Percentiles rank a stretch among this genome's conserved stretches.
Conservation (phyloP, 257 asterid genomes). For the Nicotiana paniculata region DNA sequence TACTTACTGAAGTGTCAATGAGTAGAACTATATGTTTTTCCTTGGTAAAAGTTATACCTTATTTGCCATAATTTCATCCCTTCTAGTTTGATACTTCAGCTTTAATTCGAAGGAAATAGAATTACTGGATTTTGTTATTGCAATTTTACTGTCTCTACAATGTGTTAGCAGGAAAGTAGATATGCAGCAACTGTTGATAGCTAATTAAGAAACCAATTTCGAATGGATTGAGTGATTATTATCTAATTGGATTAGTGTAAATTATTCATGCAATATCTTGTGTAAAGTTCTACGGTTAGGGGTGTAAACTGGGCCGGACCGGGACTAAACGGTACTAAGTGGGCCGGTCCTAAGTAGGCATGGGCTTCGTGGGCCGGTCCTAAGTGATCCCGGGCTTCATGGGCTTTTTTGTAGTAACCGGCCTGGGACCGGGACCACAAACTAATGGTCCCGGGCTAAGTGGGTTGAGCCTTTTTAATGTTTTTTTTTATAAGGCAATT, state of each 20-base stretch:
- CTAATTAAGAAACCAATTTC: neutral
- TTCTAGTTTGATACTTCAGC: neutral
- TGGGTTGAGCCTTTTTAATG: no score
- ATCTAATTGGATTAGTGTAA: neutral
- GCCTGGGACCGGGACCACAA: no score
- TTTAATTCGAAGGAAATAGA: no score
- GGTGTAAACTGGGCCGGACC: no score
- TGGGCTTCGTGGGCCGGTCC: no score
- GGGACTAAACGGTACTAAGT: no score
- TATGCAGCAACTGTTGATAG: neutral
- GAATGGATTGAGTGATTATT: neutral
- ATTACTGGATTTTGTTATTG: neutral
- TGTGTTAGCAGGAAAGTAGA: neutral
- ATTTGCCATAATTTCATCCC: neutral
- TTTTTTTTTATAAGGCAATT: no score
- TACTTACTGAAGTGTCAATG: neutral
- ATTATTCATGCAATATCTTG: neutral
- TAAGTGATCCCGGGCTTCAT: no score
- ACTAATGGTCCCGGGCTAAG: no score
- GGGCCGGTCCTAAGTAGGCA: no score
- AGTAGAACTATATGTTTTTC: neutral
- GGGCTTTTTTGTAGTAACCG: no score
- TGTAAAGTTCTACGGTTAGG: no score
- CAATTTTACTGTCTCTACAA: neutral
- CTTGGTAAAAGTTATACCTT: neutral